Conservation (phyloP, 192 early-diverging fungal species). For the Backusella tarrabulga region DNA sequence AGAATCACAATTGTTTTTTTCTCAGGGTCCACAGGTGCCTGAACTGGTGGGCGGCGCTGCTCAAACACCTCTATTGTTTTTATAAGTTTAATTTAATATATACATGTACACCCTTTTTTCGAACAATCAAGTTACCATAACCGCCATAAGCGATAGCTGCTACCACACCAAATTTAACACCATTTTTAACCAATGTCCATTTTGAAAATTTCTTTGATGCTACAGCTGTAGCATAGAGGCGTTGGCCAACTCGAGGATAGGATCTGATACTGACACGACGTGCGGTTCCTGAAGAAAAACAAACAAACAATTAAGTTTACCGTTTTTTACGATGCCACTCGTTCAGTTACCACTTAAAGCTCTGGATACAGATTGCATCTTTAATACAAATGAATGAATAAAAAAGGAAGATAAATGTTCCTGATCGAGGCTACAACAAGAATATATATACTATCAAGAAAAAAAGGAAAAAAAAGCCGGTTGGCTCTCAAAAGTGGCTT, state of each 20-base stretch:
- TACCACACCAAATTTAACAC: slow-evolving; percentile 7
- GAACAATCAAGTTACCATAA: slow-evolving; percentile 17
- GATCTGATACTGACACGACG: background rate
- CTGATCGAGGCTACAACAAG: background rate
- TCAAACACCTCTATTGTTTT: slow-evolving; percentile 17
- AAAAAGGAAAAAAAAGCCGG: background rate
- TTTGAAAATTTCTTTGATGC: slow-evolving; percentile 9
- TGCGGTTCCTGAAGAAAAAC: background rate
- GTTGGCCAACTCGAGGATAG: background rate
- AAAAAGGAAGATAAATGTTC: background rate
- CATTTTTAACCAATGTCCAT: slow-evolving; percentile 12
- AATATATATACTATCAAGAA: background rate
- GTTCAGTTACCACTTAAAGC: slow-evolving; percentile 13
- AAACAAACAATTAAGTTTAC: background rate
- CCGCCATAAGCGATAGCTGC: slow-evolving; percentile 17
- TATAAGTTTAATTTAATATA: background rate
- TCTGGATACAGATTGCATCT: slow-evolving; percentile 10
- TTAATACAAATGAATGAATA: background rate
- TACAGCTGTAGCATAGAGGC: background rate
- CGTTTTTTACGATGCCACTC: background rate
- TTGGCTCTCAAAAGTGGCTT: background rate
- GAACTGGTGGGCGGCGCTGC: slow-evolving; percentile 38
- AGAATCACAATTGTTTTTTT: slow-evolving; percentile 44
- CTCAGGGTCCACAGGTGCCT: slow-evolving; percentile 40
- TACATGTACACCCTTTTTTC: background rate